These are phyloP conservation scores for Aspergillus pseudoterreus DNA, from an alignment of 2,329 filamentous ascomycete species.

Conservation along the genomic window DNA sequence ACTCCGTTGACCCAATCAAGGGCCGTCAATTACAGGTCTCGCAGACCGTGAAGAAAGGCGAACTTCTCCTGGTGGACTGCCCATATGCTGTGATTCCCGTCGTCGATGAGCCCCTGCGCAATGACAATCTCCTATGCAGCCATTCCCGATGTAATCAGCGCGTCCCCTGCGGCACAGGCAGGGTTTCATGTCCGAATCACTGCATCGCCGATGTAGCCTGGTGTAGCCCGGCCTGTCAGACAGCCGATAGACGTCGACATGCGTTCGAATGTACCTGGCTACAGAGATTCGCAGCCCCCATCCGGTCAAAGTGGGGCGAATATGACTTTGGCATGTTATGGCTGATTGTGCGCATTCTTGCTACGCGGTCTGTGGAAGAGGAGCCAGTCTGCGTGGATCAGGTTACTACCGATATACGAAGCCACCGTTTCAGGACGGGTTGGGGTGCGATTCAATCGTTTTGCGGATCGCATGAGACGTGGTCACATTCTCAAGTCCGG, in stretches of 20 bases:
- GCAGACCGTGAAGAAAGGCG: slow-evolving; percentile 20
- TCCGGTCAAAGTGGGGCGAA: slow-evolving; percentile 27
- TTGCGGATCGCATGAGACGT: slow-evolving; percentile 27
- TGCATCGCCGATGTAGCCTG: slow-evolving; percentile 27
- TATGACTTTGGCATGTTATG: slow-evolving; percentile 34
- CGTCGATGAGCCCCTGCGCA: slow-evolving; percentile 22
- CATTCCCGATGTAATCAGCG: slow-evolving; percentile 25
- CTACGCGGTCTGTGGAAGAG: slow-evolving; percentile 15
- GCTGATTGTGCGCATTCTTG: slow-evolving; percentile 30
- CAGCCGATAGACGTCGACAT: slow-evolving; percentile 22
- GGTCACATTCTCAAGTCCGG: slow-evolving; percentile 26
- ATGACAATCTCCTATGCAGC: slow-evolving; percentile 27
- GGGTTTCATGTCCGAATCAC: slow-evolving; percentile 16
- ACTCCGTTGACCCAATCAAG: slow-evolving; percentile 25
- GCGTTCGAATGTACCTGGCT: slow-evolving; percentile 30
- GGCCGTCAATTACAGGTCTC: slow-evolving; percentile 30
- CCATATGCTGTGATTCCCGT: slow-evolving; percentile 31
- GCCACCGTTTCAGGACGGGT: slow-evolving; percentile 8
- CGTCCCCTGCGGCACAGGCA: slow-evolving; percentile 2
- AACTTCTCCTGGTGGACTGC: slow-evolving; percentile 25
- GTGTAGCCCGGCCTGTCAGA: slow-evolving; percentile 22
- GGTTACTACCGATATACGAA: background rate
- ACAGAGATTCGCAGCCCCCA: slow-evolving; percentile 18
- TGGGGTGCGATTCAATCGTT: slow-evolving; percentile 25
- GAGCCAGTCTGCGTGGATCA: background rate